Evolutionary conservation across 1,284 basidiomycete species (phyloP), one percentile per base, ranked within the genome.

Genomic region (Sparassis latifolia): DNA sequence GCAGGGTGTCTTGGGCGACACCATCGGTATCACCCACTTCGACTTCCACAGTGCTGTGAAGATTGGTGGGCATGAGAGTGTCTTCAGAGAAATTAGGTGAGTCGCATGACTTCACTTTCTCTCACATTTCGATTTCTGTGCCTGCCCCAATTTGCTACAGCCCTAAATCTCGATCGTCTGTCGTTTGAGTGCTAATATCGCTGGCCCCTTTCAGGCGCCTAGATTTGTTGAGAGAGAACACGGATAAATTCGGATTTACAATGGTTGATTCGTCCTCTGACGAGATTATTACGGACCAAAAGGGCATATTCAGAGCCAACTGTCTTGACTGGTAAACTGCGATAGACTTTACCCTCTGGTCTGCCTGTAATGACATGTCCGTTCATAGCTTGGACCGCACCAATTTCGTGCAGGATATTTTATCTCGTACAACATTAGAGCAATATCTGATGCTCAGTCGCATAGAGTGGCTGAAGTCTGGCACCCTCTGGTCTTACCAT

Each of bases 351-450:
- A 12, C 32, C 4, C 31, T 42, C 45, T 55, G 44, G 27, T 33
- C 28, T 1, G 10, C 43, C 7, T 37, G 6, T 37, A 6, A 37
- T 12, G 12, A 12, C 35, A 35, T 28, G 20, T 33, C 39, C 32
- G n/a, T 10, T 2, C 28, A 4, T 58, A 95, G 93, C 66, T 73
- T 98, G 55, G 96, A 98, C 64, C 85, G 97, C 38, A 99, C 97
- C n/a, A 99, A 99, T 66, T 97, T 97, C 57, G 84, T 97, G 1
- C 89, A 98, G 69, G 95, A 97, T 61, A 90, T 96, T 54, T 73
- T 97, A 40, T 94, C 92, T 1, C 79, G 85, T 3, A 79, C 79
- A 33, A 80, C 84, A 0, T 73, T 96, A 9, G 84, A 91, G 57
- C 82, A 88, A 57, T 91, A 86, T 58, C 74, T 91, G 33, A 63